Evolutionary conservation across 2,329 filamentous ascomycete genomes (phyloP).

Genomic region (Gremmenia infestans): DNA sequence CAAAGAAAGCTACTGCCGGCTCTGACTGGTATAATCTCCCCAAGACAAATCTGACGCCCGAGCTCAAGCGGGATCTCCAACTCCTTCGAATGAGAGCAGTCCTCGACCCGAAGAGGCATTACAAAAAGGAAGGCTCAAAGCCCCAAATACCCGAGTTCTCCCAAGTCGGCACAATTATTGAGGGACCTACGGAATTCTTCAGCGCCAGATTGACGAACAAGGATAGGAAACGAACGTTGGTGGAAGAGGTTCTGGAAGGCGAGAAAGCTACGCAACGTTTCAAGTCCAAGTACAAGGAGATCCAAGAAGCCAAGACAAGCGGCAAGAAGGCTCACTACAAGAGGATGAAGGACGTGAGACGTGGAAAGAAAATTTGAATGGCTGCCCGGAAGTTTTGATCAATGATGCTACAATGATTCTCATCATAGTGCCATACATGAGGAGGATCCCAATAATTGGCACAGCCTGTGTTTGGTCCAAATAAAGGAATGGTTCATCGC

Average conservation of each 20-base stretch:
- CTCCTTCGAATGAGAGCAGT: constrained; percentile 84
- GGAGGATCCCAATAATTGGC: no score
- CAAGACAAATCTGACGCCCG: constrained; percentile 74
- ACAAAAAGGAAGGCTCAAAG: constrained; percentile 65
- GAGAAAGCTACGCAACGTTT: constrained; percentile 67
- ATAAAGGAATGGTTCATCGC: no score
- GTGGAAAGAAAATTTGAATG: constrained; percentile 13
- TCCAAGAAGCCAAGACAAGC: constrained; percentile 76
- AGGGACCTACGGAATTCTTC: constrained; percentile 84
- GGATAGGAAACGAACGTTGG: constrained; percentile 79
- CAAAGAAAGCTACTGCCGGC: constrained; percentile 62
- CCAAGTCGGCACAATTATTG: constrained; percentile 81
- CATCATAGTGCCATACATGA: neutral
- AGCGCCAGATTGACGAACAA: constrained; percentile 77
- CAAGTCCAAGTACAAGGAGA: constrained; percentile 80
- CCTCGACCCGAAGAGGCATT: constrained; percentile 70
- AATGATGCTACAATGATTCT: neutral
- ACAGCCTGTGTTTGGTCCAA: no score
- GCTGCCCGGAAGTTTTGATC: neutral
- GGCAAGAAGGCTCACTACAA: constrained; percentile 91
- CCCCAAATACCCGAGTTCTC: constrained; percentile 70
- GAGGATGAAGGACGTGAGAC: constrained; percentile 52
- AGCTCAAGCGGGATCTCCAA: constrained; percentile 85
- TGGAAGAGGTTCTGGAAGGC: constrained; percentile 73
- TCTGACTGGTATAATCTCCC: constrained; percentile 84